A percentile compares a stretch with the other conserved stretches of the same genome.
Evolutionary conservation across 2,329 filamentous ascomycete species (phyloP).

Genomic region (Chaetomiaceae sp.): DNA sequence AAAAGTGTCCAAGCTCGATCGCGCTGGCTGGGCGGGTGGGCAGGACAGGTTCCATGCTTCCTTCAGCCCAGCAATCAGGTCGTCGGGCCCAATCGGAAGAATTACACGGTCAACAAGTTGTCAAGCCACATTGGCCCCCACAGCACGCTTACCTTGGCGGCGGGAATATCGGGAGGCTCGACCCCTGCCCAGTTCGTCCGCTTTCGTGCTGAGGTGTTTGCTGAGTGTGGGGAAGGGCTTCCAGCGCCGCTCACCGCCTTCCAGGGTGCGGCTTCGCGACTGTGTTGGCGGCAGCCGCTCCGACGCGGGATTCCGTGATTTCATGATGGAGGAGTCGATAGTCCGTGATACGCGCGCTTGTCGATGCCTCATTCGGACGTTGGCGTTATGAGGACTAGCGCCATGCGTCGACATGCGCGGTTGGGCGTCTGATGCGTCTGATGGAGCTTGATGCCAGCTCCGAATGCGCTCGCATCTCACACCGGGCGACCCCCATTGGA

Average conservation of each 20-base stretch:
- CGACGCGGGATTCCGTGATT: not conserved
- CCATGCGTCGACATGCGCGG: slow-evolving; percentile 11
- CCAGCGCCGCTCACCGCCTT: not conserved
- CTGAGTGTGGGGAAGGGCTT: no score
- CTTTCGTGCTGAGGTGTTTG: not conserved
- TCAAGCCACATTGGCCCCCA: slow-evolving; percentile 17
- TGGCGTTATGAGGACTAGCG: not conserved
- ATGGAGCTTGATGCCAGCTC: slow-evolving; percentile 5
- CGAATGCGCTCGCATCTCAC: not conserved
- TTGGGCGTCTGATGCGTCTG: slow-evolving; percentile 5
- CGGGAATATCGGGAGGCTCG: slow-evolving; percentile 12
- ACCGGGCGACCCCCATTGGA: slow-evolving; percentile 7
- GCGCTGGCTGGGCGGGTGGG: not conserved
- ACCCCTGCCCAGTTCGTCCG: not conserved
- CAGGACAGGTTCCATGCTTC: no score
- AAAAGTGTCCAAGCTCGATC: not conserved
- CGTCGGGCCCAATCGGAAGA: slow-evolving; percentile 19
- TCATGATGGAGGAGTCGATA: not conserved
- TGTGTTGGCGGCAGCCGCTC: no score
- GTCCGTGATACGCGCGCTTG: slow-evolving; percentile 14
- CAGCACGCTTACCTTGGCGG: slow-evolving; percentile 14
- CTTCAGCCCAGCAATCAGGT: not conserved
- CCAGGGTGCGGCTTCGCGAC: no score
- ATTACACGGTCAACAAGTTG: slow-evolving; percentile 8
- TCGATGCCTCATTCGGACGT: no score